Conservation (phyloP, 345 rosid genomes). For the Streptanthus diversifolius region DNA sequence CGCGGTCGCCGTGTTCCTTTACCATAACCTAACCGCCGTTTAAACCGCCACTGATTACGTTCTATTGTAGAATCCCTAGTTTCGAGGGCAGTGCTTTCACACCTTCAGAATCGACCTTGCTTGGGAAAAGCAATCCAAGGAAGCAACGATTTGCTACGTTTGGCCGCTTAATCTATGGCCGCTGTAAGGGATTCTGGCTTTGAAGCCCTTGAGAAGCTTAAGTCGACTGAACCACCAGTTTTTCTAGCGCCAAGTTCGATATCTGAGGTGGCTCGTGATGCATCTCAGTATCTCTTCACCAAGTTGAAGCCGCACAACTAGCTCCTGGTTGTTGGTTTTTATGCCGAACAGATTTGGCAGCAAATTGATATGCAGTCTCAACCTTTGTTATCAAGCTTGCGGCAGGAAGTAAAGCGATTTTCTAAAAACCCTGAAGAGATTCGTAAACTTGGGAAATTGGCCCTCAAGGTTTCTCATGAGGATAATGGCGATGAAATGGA, state of each 20-base stretch:
- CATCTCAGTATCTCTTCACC: constrained; percentile 58
- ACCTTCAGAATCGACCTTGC: not conserved
- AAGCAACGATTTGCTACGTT: not conserved
- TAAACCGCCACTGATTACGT: not conserved
- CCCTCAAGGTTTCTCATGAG: constrained; percentile 20
- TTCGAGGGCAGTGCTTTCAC: not conserved
- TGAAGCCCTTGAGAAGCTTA: constrained; percentile 51
- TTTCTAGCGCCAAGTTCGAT: constrained; percentile 66
- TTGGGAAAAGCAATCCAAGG: not conserved
- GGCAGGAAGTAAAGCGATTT: constrained; percentile 51
- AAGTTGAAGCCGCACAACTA: constrained; percentile 47
- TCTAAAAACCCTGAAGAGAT: constrained; percentile 61
- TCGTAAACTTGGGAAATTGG: constrained; percentile 29
- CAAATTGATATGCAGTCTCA: constrained; percentile 80
- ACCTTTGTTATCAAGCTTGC: constrained; percentile 51
- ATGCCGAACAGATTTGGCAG: constrained; percentile 96
- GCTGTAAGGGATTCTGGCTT: constrained; percentile 39
- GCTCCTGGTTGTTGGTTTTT: constrained; percentile 70
- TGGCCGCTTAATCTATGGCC: constrained; percentile 35
- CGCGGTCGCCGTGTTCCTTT: not conserved
- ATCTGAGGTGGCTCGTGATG: constrained; percentile 49
- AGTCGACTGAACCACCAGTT: constrained; percentile 60
- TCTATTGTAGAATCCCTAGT: not conserved
- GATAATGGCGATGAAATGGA: constrained; percentile 41
- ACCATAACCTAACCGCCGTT: constrained; percentile 9